A percentile compares a stretch with the other conserved stretches of the same genome.
Evolutionary conservation across 2,329 filamentous ascomycete genomes (phyloP).

Genomic region (Dothideomycetes sp.): DNA sequence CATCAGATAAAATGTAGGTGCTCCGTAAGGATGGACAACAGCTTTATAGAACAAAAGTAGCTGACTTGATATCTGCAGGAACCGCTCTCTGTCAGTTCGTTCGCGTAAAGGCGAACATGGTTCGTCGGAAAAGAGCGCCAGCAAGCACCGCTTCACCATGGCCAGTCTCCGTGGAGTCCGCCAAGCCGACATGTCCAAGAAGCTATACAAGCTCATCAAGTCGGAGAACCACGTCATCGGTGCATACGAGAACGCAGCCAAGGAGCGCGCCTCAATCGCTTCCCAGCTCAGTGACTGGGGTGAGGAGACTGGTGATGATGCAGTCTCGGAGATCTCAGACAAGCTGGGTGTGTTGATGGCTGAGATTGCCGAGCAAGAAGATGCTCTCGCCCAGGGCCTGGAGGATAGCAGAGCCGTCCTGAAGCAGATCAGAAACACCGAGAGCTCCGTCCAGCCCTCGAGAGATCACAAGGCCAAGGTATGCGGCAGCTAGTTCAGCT

Average conservation of each 20-base stretch:
- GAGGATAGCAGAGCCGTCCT: conserved; percentile 74
- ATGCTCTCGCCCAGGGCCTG: conserved; percentile 71
- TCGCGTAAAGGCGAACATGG: conserved; percentile 45
- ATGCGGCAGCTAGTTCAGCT: too few relatives aligned
- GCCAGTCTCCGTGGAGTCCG: conserved; percentile 72
- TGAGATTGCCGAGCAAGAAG: conserved; percentile 91
- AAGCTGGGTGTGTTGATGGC: conserved; percentile 88
- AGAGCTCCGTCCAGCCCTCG: conserved; percentile 87
- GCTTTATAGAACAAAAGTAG: background rate
- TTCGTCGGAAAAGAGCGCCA: conserved; percentile 23
- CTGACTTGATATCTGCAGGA: conserved; percentile 7
- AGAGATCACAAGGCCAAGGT: conserved; percentile 73
- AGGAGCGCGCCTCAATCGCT: conserved; percentile 75
- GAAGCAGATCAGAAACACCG: conserved; percentile 91
- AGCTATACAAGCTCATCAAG: conserved; percentile 88
- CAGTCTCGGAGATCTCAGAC: conserved; percentile 81
- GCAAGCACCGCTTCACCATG: conserved; percentile 70
- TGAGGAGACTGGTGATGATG: conserved; percentile 78
- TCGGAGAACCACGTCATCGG: conserved; percentile 80
- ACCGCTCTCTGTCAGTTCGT: conserved; percentile 60
- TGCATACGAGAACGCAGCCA: conserved; percentile 73
- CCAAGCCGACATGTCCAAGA: conserved; percentile 81
- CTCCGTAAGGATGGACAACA: background rate
- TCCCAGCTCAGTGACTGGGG: conserved; percentile 94
- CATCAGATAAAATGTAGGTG: conserved; percentile 1